Evolutionary conservation across 306 rosid species (phyloP), one percentile per base, ranked within the genome.

Genomic region (Cucurbita argyrosperma): DNA sequence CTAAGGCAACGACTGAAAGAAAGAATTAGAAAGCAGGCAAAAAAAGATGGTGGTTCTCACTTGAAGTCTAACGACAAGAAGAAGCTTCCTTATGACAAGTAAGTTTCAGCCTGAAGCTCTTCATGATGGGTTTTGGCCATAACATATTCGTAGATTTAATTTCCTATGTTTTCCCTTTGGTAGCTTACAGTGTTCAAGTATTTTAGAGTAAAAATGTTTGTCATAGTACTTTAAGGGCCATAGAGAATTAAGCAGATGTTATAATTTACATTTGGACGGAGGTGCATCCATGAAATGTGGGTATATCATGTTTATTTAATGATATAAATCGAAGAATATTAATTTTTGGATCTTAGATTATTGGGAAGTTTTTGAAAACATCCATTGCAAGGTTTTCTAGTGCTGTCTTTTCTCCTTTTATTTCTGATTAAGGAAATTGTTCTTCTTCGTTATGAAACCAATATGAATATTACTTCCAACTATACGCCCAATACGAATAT

Each of bases 1-100:
- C 78, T 84, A 83, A 90, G 96, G 80, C 87, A 90, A 80, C 79
- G 80, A 19, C 77, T 87, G 83, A 92, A 92, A 85, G 96, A 92
- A 46, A 77, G 70, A 19, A 64, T 86, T 18, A 84, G 91, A 79
- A 87, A 75, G 82, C 76, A 87, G 80, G 65, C 81, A 82, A 85
- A 85, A 82, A 84, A 74, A 81, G 91, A 87, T 63, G 83, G 57
- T 3, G 76, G 81, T 74, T 56, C 81, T 65, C 81, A 9, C 71
- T 70, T 79, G 37, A 77, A 83, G 35, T 80, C 85, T 6, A 78
- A 66, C 65, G 81, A 76, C 40, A 82, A 74, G 76, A 85, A 73
- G 83, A 84, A 82, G 77, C 85, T 82, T 77, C 93, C 90, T 6
- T 76, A 80, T 57, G 93, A 92, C 76, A 87, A 88, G 98, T 92